Percentiles rank a stretch among this genome's conserved stretches.
These are phyloP conservation scores for Pleurotus salmoneostramineus DNA, from an alignment of 768 basidiomycete species.

Conservation along the genomic window DNA sequence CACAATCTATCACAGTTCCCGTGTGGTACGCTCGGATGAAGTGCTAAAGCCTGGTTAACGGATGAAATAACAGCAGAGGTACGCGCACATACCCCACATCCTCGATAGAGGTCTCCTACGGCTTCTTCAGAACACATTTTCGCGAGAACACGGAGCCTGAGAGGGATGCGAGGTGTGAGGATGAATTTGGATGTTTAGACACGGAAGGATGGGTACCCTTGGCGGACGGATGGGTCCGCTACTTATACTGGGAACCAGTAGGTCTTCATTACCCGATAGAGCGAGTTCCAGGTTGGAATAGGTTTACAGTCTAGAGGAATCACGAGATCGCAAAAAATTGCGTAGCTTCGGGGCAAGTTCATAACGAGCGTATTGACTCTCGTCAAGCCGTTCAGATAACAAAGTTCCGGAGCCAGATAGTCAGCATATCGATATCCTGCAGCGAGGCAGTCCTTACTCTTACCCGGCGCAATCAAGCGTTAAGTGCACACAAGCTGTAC, in stretches of 20 bases:
- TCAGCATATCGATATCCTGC: neutral
- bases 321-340: slow-evolving; percentile 6
- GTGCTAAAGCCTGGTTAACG: slow-evolving; percentile 36
- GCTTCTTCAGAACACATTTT: neutral
- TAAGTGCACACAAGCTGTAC: neutral
- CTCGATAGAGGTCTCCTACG: slow-evolving; percentile 38
- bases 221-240: neutral
- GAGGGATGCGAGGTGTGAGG: neutral
- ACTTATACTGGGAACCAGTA: neutral
- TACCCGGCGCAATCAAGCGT: neutral
- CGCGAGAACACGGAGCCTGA: neutral
- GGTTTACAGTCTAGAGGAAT: slow-evolving; percentile 2
- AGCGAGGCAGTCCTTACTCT: neutral
- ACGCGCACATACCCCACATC: slow-evolving; percentile 30
- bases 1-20: slow-evolving; percentile 56
- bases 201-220: slow-evolving; percentile 2
- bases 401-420: slow-evolving; percentile 6
- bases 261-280: slow-evolving; percentile 4
- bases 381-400: neutral
- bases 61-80: slow-evolving; percentile 9
- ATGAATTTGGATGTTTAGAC: neutral
- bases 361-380: neutral
- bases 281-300: slow-evolving; percentile 5
- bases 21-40: slow-evolving; percentile 62
- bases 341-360: neutral